These are phyloP conservation scores for Lentinula novae-zelandiae DNA, from an alignment of 1,284 basidiomycete species.

Conservation along the genomic window DNA sequence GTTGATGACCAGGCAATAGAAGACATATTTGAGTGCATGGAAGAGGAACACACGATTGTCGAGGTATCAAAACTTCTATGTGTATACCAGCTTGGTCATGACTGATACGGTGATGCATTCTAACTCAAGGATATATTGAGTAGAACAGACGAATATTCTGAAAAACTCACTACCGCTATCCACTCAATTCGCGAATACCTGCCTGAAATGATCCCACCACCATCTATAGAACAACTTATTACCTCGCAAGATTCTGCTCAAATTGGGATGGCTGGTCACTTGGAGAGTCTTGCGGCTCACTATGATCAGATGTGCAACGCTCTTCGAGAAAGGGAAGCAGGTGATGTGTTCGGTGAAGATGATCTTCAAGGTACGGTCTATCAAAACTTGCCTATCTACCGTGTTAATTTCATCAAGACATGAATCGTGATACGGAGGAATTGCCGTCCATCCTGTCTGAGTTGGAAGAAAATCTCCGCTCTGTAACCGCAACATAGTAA, in stretches of 20 bases:
- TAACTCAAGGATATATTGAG: conserved; percentile 53
- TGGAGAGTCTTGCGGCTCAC: conserved; percentile 68
- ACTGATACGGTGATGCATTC: background rate
- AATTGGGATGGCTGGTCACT: conserved; percentile 62
- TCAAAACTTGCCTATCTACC: background rate
- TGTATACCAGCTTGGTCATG: background rate
- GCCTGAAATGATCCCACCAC: conserved; percentile 34
- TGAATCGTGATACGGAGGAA: conserved; percentile 75
- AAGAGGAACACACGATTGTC: conserved; percentile 58
- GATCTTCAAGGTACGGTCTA: conserved; percentile 57
- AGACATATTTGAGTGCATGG: conserved; percentile 65
- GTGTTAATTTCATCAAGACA: conserved; percentile 34
- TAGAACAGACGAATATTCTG: conserved; percentile 62
- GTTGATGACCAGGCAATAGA: conserved; percentile 78
- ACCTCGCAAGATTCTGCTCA: conserved; percentile 53
- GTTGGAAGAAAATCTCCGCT: conserved; percentile 51
- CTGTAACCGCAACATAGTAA: conserved; percentile 56
- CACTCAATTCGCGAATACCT: conserved; percentile 49
- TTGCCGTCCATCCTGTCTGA: conserved; percentile 69
- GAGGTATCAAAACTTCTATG: conserved; percentile 46
- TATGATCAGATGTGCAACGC: conserved; percentile 72
- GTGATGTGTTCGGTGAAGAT: conserved; percentile 59
- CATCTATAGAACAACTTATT: conserved; percentile 47
- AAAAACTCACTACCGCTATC: conserved; percentile 53
- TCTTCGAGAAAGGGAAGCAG: conserved; percentile 60